Evolutionary conservation across 1,284 basidiomycete genomes (phyloP).

Genomic region (Trametes sp.): DNA sequence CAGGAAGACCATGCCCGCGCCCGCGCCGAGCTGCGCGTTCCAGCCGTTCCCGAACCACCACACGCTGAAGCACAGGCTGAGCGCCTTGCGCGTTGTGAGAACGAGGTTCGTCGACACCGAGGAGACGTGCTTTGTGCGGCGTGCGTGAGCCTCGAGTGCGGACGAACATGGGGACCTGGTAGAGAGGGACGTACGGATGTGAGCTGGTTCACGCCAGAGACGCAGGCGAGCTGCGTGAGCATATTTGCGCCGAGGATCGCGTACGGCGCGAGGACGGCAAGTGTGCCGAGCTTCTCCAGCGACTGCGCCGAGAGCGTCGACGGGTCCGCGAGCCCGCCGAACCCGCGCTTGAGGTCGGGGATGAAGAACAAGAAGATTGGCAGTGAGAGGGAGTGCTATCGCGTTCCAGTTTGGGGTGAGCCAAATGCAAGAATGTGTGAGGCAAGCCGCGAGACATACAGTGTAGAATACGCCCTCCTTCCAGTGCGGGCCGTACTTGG

Average conservation of each 20-base stretch:
- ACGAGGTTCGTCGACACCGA: conserved; percentile 79
- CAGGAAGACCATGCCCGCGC: conserved; percentile 70
- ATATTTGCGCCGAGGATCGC: conserved; percentile 73
- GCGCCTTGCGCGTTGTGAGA: conserved; percentile 72
- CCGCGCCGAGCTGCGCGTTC: conserved; percentile 65
- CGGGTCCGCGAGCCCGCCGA: conserved; percentile 49
- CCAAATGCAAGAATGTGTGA: neutral
- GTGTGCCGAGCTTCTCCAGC: conserved; percentile 14
- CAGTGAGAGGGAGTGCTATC: conserved; percentile 73
- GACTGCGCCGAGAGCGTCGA: conserved; percentile 24
- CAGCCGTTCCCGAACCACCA: conserved; percentile 79
- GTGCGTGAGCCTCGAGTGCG: conserved; percentile 6
- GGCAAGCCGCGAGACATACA: conserved; percentile 44
- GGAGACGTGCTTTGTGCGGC: conserved; percentile 61
- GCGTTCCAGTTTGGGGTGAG: neutral
- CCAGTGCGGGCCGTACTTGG: conserved; percentile 79
- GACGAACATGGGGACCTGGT: neutral
- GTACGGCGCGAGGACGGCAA: conserved; percentile 48
- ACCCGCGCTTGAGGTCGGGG: conserved; percentile 62
- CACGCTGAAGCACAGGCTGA: conserved; percentile 76
- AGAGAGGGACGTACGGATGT: conserved; percentile 64
- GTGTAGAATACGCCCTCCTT: conserved; percentile 89
- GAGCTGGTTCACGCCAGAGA: conserved; percentile 86
- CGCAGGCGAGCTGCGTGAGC: conserved; percentile 84
- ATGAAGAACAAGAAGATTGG: conserved; percentile 77